Percentiles rank a stretch among this genome's conserved stretches.
phyloP scores from a whole-genome alignment of 2,329 filamentous ascomycete genomes.

The Diatrype stigma region DNA sequence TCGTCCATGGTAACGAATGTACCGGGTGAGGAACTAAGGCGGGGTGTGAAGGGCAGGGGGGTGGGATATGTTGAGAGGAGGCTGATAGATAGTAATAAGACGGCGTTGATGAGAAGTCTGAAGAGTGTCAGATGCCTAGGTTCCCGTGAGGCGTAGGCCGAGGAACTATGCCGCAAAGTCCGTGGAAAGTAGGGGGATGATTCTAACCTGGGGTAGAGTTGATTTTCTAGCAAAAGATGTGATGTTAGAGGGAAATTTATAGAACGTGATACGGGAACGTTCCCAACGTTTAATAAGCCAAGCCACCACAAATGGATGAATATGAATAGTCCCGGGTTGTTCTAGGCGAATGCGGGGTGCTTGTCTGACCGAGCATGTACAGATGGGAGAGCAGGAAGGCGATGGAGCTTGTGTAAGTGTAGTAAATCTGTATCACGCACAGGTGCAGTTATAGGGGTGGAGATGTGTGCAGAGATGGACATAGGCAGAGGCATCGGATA shows the following conservation, averaged over 20 bases:
- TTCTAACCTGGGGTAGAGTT: background rate
- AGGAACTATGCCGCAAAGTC: background rate
- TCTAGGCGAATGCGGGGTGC: background rate
- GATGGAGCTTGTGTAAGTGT: background rate
- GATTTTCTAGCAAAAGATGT: background rate
- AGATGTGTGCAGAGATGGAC: background rate
- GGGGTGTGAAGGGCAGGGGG: too few species aligned
- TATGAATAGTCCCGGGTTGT: background rate
- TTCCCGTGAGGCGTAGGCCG: background rate
- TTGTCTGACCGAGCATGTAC: background rate
- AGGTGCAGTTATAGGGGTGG: too few species aligned
- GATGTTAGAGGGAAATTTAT: too few species aligned
- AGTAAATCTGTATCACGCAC: too few species aligned
- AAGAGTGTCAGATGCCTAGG: background rate
- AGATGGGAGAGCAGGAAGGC: background rate
- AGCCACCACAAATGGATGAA: background rate
- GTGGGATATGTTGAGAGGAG: background rate
- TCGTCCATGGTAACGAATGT: conserved; percentile 23
- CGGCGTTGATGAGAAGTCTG: background rate
- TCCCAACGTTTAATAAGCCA: background rate
- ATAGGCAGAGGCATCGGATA: too few species aligned
- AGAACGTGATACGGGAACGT: too few species aligned
- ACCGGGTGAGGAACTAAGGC: too few species aligned
- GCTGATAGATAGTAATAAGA: background rate
- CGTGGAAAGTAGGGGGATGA: too few species aligned